Evolutionary conservation across 2,329 filamentous ascomycete species (phyloP), one percentile per base, ranked within the genome.

Genomic region (Trichoderma sp.): DNA sequence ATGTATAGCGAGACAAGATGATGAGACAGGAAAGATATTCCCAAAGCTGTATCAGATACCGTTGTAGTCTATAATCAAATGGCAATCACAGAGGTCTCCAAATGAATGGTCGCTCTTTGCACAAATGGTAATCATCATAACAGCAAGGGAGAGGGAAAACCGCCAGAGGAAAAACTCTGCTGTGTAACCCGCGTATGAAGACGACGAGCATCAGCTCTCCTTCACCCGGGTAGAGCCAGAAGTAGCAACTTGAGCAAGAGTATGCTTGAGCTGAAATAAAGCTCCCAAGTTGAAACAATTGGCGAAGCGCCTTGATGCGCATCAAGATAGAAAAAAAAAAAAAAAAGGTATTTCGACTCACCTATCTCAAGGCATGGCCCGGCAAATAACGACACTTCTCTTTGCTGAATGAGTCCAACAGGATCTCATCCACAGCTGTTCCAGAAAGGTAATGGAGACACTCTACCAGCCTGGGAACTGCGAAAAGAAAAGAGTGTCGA

Each of bases 21-120:
- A 32, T 7, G 14, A n/a, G n/a, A 34, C 9, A 34, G n/a, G 30
- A 73, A 64, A 26, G 6, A 32, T 3, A 15, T 57, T 34, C 28
- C 34, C 56, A 47, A 51, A 60, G 53, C 80, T 81, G 79, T 85
- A 88, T 96, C 93, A 96, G 93, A 96, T 96, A 96, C 93, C 93
- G 93, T 96, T 95, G 93, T 96, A 96, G 93, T 96, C 93, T 92
- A 92, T 91, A 89, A 82, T 81, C 79, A 87, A 87, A 85, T 85
- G 86, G 84, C 88, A 83, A 83, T 86, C 90, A 91, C 83, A 75
- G 87, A 89, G 88, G 84, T 70, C 67, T 70, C 85, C 83, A 84
- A 86, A 81, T 86, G 85, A 86, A 86, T 84, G 84, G 84, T 77
- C 82, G 84, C 86, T 88, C 87, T 90, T 85, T 84, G 88, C 85